These are phyloP conservation scores for Balakata baccata DNA, from an alignment of 345 rosid genomes.

Conservation along the genomic window DNA sequence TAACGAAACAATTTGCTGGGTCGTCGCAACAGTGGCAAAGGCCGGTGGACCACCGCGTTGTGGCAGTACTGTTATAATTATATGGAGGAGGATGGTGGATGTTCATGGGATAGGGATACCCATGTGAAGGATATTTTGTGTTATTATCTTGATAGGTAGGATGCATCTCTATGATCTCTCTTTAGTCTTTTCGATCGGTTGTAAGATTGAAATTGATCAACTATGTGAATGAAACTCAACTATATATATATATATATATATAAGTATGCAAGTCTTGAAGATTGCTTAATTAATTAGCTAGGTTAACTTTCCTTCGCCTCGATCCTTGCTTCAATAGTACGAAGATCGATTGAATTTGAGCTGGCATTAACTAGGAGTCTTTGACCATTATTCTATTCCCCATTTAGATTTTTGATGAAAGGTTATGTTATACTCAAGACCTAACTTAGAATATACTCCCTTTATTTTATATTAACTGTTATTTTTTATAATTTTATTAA, in stretches of 20 bases:
- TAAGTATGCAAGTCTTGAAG: neutral
- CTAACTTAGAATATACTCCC: too few relatives aligned
- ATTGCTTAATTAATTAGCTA: neutral
- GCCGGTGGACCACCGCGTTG: slow-evolving; percentile 41
- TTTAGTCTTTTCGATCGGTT: neutral
- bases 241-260: neutral
- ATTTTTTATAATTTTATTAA: too few relatives aligned
- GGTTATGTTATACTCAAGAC: too few relatives aligned
- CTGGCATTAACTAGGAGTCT: neutral
- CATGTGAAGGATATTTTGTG: slow-evolving; percentile 26
- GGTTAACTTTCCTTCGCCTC: slow-evolving; percentile 4
- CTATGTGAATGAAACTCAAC: slow-evolving; percentile 4
- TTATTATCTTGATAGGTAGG: slow-evolving; percentile 27
- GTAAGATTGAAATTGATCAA: slow-evolving; percentile 2
- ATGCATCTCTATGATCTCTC: slow-evolving; percentile 21
- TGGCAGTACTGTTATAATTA: neutral
- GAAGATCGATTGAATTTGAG: neutral
- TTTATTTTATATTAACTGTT: too few relatives aligned
- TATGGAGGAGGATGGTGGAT: slow-evolving; percentile 16
- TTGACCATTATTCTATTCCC: neutral
- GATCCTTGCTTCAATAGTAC: slow-evolving; percentile 12
- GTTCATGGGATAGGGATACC: slow-evolving; percentile 30
- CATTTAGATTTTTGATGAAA: neutral
- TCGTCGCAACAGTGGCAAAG: slow-evolving; percentile 50
- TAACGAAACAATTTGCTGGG: slow-evolving; percentile 40